Conservation (phyloP, 2,329 filamentous ascomycete genomes). For the Epichloe hybrida region DNA sequence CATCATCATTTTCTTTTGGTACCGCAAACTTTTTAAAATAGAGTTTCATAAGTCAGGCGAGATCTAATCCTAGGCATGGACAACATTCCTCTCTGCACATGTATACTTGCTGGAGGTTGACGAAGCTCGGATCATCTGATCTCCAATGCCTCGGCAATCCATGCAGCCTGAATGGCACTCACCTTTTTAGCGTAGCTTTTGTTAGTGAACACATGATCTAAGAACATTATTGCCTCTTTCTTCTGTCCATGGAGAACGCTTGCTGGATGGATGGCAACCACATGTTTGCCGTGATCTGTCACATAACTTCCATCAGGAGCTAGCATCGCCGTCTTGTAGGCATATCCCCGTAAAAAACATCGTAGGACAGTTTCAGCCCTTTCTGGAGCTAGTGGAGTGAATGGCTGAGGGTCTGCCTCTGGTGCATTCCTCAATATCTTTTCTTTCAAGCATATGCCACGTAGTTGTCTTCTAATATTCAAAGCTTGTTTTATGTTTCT, state of each 20-base stretch:
- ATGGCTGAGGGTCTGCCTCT: constrained; percentile 40
- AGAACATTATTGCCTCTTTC: constrained; percentile 53
- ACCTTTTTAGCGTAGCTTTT: constrained; percentile 59
- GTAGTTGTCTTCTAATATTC: constrained; percentile 48
- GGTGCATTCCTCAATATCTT: constrained; percentile 33
- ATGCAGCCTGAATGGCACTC: constrained; percentile 44
- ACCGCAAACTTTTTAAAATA: background rate
- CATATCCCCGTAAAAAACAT: constrained; percentile 50
- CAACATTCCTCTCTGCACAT: background rate
- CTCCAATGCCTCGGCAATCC: constrained; percentile 40
- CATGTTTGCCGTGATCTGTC: constrained; percentile 45
- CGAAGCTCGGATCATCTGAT: background rate
- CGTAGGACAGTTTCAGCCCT: constrained; percentile 40
- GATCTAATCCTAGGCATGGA: background rate
- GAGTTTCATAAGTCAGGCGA: background rate
- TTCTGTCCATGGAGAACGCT: constrained; percentile 50
- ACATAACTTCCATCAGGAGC: constrained; percentile 48
- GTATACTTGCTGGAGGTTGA: background rate
- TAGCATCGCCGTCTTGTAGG: constrained; percentile 45
- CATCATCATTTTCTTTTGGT: background rate
- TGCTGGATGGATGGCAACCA: constrained; percentile 48
- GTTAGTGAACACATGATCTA: constrained; percentile 52
- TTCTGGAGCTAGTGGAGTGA: constrained; percentile 40
- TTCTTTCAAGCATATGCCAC: constrained; percentile 39
- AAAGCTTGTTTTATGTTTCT: constrained; percentile 50